Percentiles rank a stretch among this genome's conserved stretches.
Evolutionary conservation across 306 rosid genomes (phyloP).

Genomic region (Gillenia trifoliata): DNA sequence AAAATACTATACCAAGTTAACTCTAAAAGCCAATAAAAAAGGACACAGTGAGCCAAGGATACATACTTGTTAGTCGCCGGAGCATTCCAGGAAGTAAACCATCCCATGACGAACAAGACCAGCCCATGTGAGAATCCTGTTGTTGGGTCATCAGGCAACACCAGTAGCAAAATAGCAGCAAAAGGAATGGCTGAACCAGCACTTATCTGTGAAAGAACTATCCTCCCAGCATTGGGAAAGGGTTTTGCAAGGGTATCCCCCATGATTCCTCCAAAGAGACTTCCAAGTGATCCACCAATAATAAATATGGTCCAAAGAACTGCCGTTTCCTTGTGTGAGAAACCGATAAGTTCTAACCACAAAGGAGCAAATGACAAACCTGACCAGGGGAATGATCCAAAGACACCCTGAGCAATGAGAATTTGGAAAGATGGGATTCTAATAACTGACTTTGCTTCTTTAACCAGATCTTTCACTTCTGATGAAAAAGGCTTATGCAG

Average conservation of each 20-base stretch:
- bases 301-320: constrained; percentile 56
- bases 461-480: constrained; percentile 45
- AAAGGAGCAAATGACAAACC: constrained; percentile 71
- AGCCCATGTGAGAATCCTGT: constrained; percentile 60
- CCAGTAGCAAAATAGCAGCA: constrained; percentile 56
- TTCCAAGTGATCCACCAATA: constrained; percentile 63
- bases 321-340: constrained; percentile 67
- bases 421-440: constrained; percentile 74
- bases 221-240: constrained; percentile 69
- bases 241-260: constrained; percentile 60
- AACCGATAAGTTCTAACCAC: constrained; percentile 89
- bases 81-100: constrained; percentile 57
- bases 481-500: constrained; percentile 28
- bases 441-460: constrained; percentile 63
- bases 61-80: constrained; percentile 78
- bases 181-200: constrained; percentile 73
- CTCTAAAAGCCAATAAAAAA: background rate
- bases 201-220: constrained; percentile 74
- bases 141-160: constrained; percentile 63
- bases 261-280: constrained; percentile 72
- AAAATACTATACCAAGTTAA: background rate
- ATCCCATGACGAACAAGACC: constrained; percentile 67
- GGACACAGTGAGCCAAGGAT: background rate
- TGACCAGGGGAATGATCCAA: constrained; percentile 86
- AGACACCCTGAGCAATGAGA: constrained; percentile 87